Base-by-base conservation (phyloP, 2,329 filamentous ascomycete genomes). In the Monosporascus sp. region DNA sequence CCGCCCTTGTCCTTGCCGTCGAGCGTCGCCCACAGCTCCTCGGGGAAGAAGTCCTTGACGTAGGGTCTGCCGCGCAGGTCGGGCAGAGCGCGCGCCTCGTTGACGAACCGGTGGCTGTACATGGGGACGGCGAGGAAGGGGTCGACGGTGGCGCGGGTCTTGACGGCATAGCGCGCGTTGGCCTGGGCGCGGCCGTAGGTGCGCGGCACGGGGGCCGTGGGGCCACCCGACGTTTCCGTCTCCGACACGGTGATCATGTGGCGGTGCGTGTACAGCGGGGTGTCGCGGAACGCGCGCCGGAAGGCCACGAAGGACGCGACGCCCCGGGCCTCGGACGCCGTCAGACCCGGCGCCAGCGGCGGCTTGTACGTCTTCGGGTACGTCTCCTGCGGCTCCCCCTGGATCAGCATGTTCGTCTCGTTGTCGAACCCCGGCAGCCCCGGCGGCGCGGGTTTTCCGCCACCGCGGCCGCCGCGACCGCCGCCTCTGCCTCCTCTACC, bases 101-200 rank as follows among this genome's bases (percentile, higher is more conserved):
- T 73, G 37, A 74, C 69, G 62, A 84, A 83, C 53, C 75, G 75
- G 60, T 82, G 75, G 44, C 78, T 80, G 69, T 82, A 84, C 55
- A 77, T 78, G n/a, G 79, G 79, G 52, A 84, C 75, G 41, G 78
- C 73, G n/a, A 73, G 76, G 65, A 85, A 85, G 20, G 81, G 79
- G 64, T 84, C 80, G 49, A 79, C 61, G 14, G 77, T 80, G 38
- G 80, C 80, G 60, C 78, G 79, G 68, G 72, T 82, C 65, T 75
- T 77, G 60, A 78, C 68, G 56, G 75, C 78, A 68, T 79, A 84
- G 51, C 75, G 77, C 58, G 77, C 75, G 67, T 84, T 84, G 63
- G 78, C 70, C 68, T 84, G 81, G n/a, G 78, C 74, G 62, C 81
- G 80, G 59, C 79, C 79, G 68, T 84, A 84, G 15, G 68, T 63